Base-by-base conservation (phyloP, 1,284 basidiomycete genomes). In the Moesziomyces parantarcticus region DNA sequence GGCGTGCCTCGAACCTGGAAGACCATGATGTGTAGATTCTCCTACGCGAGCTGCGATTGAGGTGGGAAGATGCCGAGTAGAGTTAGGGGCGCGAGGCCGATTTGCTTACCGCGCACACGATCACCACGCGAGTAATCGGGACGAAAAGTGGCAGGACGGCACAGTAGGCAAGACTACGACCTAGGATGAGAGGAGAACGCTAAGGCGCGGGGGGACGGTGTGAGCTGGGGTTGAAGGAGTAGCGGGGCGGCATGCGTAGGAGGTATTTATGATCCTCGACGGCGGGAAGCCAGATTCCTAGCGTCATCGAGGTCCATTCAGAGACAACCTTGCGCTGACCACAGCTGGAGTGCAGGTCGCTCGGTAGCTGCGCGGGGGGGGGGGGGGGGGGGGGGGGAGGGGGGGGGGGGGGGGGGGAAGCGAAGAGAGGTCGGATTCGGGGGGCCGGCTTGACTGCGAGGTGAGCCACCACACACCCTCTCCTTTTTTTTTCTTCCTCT, bases 1-100 rank as follows among this genome's bases (percentile, higher is more conserved):
- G 81, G 82, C 49, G 82, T 71, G 25, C 76, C 76, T 50, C 74
- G 63, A 21, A 78, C 57, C 34, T 50, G 50, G 47, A 78, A 71
- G 20, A 59, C 57, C 76, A 76, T 78, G 58, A 0, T 56, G 42
- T 39, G 7, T 39, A 14, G 36, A 39, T 39, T 3, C 36, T 16
- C 6, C 14, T 18, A 39, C 14, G 36, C 6, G 18, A 39, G 36
- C 18, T 39, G 36, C 18, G 36, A 13, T 18, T 39, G 36, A 18
- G 14, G 16, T 39, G 3, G 36, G 36, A 18, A 14, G 36, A 18
- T 6, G 36, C 18, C 14, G 18, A 18, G 36, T 16, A 16, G 18
- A 39, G 36, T 18, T 6, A 16, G 6, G 5, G 3, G 36, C 36
- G 18, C 3, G 18, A 39, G 18, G 7, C 18, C 18, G 16, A 39